A percentile compares a stretch with the other conserved stretches of the same genome.
Conservation (phyloP, 495 filamentous ascomycete species). For the Penicillium alfredii region DNA sequence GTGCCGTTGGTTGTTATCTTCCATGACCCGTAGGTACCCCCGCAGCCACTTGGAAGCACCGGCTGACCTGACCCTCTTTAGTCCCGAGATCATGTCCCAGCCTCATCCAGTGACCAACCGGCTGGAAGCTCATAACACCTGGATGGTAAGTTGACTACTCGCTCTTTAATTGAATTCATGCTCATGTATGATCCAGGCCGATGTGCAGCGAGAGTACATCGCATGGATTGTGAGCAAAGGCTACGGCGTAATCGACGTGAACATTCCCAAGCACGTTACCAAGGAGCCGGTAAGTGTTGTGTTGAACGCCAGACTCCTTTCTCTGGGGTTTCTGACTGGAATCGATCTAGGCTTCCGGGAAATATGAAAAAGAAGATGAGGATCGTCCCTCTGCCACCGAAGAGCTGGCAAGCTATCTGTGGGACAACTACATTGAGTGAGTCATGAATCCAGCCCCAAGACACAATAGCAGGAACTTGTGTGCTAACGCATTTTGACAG, state of each 20-base stretch:
- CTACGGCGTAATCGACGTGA: constrained; percentile 83
- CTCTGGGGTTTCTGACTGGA: constrained; percentile 20
- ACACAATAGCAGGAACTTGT: too few relatives aligned
- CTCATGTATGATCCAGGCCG: constrained; percentile 60
- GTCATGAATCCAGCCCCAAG: constrained; percentile 3
- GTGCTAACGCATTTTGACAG: constrained; percentile 32
- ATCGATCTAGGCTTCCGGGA: constrained; percentile 14
- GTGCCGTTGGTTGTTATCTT: constrained; percentile 68
- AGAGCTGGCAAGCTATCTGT: constrained; percentile 78
- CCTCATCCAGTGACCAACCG: constrained; percentile 63
- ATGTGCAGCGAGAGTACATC: constrained; percentile 70
- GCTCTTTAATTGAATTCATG: constrained; percentile 9
- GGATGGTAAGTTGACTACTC: constrained; percentile 59
- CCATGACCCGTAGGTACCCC: constrained; percentile 79
- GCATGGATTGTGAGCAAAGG: constrained; percentile 68
- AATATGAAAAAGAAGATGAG: constrained; percentile 39
- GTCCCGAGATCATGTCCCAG: constrained; percentile 64
- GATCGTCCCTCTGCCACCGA: constrained; percentile 50
- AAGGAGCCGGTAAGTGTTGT: constrained; percentile 26
- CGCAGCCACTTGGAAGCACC: too few relatives aligned
- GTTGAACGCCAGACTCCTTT: constrained; percentile 18
- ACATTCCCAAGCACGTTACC: constrained; percentile 70
- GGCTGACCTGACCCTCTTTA: constrained; percentile 25
- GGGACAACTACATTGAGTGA: constrained; percentile 95
- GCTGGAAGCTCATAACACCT: constrained; percentile 75